phyloP scores from a whole-genome alignment of 2,329 filamentous ascomycete genomes.

The Botrytis cinerea region DNA sequence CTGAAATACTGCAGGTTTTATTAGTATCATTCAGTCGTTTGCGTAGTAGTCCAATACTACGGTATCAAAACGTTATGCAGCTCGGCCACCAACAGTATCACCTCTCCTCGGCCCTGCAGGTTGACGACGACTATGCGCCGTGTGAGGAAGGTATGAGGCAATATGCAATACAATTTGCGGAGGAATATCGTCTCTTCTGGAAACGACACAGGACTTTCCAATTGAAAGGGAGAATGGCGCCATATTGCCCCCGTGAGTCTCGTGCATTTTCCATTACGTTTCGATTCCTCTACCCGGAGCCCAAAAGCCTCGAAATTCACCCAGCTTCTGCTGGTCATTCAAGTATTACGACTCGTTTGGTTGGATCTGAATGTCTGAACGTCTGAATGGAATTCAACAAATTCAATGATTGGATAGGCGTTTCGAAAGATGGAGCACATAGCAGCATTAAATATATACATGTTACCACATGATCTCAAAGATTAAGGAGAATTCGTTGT shows the following conservation, averaged over 20 bases:
- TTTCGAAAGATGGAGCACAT: background rate
- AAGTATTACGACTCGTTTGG: conserved; percentile 13
- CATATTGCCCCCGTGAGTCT: conserved; percentile 19
- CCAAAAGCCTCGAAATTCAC: conserved; percentile 11
- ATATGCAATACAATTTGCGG: background rate
- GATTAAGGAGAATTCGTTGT: conserved; percentile 8
- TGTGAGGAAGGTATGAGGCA: conserved; percentile 1
- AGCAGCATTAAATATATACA: background rate
- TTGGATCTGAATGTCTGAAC: conserved; percentile 16
- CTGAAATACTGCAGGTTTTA: background rate
- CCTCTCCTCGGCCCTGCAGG: conserved; percentile 8
- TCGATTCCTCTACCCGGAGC: conserved; percentile 18
- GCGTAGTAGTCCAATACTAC: background rate
- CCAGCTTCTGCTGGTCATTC: conserved; percentile 3
- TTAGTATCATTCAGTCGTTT: background rate
- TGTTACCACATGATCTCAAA: conserved; percentile 15
- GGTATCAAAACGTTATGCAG: background rate
- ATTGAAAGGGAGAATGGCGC: conserved; percentile 19
- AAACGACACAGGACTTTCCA: conserved; percentile 5
- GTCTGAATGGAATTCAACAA: background rate
- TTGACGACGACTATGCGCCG: background rate
- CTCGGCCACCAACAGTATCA: background rate
- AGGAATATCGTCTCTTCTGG: background rate
- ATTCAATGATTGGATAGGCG: background rate
- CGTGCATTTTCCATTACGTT: conserved; percentile 25